A percentile compares a stretch with the other conserved stretches of the same genome.
phyloP scores from a whole-genome alignment of 805 yeast species.

The Teunomyces cretensis region DNA sequence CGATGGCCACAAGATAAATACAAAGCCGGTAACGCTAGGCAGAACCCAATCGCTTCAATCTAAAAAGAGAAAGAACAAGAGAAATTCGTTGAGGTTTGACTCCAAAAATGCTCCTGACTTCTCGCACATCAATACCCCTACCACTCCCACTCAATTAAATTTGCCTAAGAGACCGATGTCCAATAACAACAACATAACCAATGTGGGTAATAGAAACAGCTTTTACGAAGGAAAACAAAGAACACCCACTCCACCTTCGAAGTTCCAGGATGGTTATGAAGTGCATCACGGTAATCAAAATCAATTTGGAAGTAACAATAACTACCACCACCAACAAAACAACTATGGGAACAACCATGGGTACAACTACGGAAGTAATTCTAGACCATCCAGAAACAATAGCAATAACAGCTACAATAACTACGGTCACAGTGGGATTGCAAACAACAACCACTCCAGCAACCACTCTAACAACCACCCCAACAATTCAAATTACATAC shows the following conservation, averaged over 20 bases:
- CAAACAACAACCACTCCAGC: constrained; percentile 6
- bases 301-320: constrained; percentile 9
- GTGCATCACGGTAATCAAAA: constrained; percentile 7
- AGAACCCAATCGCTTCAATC: constrained; percentile 14
- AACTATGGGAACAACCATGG: constrained; percentile 11
- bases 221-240: constrained; percentile 14
- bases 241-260: constrained; percentile 28
- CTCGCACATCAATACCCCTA: constrained; percentile 16
- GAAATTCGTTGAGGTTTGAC: constrained; percentile 33
- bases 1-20: constrained; percentile 6
- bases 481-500: constrained; percentile 6
- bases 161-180: constrained; percentile 19
- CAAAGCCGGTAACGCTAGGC: neutral
- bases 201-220: constrained; percentile 6
- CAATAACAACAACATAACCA: constrained; percentile 4
- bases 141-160: constrained; percentile 17
- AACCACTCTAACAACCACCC: too few relatives aligned
- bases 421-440: constrained; percentile 1
- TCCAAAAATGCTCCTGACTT: constrained; percentile 21
- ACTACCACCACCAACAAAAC: constrained; percentile 9
- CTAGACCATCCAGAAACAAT: constrained; percentile 33
- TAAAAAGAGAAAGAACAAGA: constrained; percentile 32
- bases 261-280: neutral
- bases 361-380: constrained; percentile 13
- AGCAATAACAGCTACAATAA: constrained; percentile 19